Evolutionary conservation across 257 asterid species (phyloP).

Genomic region (Solanum bulbocastanum): DNA sequence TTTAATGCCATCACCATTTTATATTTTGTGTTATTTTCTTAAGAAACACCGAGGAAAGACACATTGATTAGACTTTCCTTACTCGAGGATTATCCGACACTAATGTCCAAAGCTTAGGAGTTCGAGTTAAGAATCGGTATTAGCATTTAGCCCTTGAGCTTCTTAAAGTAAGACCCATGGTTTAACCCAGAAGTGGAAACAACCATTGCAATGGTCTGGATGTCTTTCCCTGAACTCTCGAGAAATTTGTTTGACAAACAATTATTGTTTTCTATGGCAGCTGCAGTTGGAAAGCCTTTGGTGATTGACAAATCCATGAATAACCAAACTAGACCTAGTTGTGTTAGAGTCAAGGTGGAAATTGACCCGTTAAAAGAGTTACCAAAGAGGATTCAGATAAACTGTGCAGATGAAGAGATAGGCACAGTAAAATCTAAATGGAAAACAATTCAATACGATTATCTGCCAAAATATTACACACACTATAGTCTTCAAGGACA

Average conservation of each 20-base stretch:
- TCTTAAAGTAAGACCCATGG: not conserved
- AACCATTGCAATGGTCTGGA: too few relatives aligned
- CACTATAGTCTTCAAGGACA: not conserved
- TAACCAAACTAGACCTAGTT: not conserved
- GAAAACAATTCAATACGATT: too few relatives aligned
- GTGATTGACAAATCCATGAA: not conserved
- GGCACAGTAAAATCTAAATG: not conserved
- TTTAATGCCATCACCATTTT: too few relatives aligned
- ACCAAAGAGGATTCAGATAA: too few relatives aligned
- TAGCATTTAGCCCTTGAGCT: not conserved
- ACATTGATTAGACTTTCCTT: too few relatives aligned
- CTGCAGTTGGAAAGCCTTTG: not conserved
- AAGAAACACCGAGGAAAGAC: too few relatives aligned
- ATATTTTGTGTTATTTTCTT: too few relatives aligned
- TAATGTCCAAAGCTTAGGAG: not conserved
- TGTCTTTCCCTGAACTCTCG: not conserved
- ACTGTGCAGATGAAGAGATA: too few relatives aligned
- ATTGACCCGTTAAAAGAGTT: too few relatives aligned
- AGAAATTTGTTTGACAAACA: not conserved
- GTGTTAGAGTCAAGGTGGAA: too few relatives aligned
- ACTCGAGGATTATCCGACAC: too few relatives aligned
- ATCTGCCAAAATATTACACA: not conserved
- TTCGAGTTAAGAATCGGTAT: not conserved
- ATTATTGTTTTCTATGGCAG: not conserved
- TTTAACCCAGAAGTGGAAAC: not conserved